Conservation (phyloP, 768 basidiomycete species). For the Boletellus ananiceps region DNA sequence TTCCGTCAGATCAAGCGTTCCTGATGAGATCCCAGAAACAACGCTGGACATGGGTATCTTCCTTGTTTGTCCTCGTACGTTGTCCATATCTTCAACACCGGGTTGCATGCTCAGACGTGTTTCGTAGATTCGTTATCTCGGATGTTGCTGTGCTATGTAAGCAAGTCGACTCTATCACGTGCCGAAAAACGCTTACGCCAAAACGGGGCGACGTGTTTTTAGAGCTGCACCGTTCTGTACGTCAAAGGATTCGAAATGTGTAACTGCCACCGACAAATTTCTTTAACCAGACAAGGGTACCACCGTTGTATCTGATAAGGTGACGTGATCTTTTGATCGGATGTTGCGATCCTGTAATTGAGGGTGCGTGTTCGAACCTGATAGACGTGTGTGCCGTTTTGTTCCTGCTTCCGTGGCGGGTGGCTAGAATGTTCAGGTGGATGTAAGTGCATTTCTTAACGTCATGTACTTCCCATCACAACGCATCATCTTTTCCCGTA, state of each 20-base stretch:
- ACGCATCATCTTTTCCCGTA: background rate
- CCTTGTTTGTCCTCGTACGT: constrained; percentile 10
- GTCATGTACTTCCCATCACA: too few species aligned
- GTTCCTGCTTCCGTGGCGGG: background rate
- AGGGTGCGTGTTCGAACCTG: background rate
- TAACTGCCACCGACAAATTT: background rate
- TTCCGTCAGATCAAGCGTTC: background rate
- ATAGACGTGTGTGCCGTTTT: background rate
- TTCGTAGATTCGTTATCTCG: constrained; percentile 12
- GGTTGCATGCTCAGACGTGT: background rate
- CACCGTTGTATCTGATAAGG: background rate
- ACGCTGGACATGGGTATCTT: constrained; percentile 11
- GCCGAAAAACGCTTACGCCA: background rate
- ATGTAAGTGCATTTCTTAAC: constrained; percentile 1
- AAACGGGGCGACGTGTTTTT: background rate
- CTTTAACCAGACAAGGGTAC: background rate
- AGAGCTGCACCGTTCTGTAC: constrained; percentile 1
- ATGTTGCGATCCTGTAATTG: too few species aligned
- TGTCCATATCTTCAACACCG: background rate
- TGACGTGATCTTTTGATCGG: background rate
- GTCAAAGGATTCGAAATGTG: background rate
- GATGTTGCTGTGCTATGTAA: constrained; percentile 8
- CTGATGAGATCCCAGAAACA: constrained; percentile 3
- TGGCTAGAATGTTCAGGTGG: constrained; percentile 1
- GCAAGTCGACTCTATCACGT: background rate